Evolutionary conservation across 2,329 filamentous ascomycete species (phyloP).

Genomic region (Penicillium sp.): DNA sequence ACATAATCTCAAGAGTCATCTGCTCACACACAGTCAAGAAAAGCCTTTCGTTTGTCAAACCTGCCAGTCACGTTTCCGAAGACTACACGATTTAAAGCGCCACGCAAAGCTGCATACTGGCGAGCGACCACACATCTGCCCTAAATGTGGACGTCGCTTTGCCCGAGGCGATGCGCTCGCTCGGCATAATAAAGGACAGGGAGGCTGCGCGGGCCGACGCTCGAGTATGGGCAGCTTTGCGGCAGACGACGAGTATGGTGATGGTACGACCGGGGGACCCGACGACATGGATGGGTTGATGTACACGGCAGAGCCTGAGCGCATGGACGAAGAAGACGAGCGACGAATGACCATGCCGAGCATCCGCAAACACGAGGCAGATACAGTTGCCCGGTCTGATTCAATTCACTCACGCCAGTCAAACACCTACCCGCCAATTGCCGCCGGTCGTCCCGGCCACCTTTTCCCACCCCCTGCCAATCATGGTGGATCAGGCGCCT

Average conservation of each 20-base stretch:
- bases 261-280: slow-evolving; percentile 42
- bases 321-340: slow-evolving; percentile 51
- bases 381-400: slow-evolving; percentile 45
- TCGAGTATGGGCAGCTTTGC: slow-evolving; percentile 81
- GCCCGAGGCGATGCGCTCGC: slow-evolving; percentile 92
- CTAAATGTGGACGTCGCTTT: slow-evolving; percentile 91
- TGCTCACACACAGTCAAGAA: slow-evolving; percentile 96
- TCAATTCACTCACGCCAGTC: slow-evolving; percentile 62
- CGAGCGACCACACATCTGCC: slow-evolving; percentile 90
- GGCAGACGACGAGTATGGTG: slow-evolving; percentile 67
- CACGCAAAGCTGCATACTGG: slow-evolving; percentile 96
- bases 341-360: slow-evolving; percentile 57
- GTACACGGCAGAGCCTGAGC: slow-evolving; percentile 51
- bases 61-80: slow-evolving; percentile 88
- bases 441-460: slow-evolving; percentile 50
- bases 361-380: slow-evolving; percentile 69
- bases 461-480: slow-evolving; percentile 63
- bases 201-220: slow-evolving; percentile 87
- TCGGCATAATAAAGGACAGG: slow-evolving; percentile 90
- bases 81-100: slow-evolving; percentile 90
- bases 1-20: slow-evolving; percentile 95
- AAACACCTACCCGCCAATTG: slow-evolving; percentile 75
- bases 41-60: slow-evolving; percentile 93
- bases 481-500: slow-evolving; percentile 55
- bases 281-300: slow-evolving; percentile 64